These are phyloP conservation scores for Solanum acaule DNA, from an alignment of 257 asterid species.

Conservation along the genomic window DNA sequence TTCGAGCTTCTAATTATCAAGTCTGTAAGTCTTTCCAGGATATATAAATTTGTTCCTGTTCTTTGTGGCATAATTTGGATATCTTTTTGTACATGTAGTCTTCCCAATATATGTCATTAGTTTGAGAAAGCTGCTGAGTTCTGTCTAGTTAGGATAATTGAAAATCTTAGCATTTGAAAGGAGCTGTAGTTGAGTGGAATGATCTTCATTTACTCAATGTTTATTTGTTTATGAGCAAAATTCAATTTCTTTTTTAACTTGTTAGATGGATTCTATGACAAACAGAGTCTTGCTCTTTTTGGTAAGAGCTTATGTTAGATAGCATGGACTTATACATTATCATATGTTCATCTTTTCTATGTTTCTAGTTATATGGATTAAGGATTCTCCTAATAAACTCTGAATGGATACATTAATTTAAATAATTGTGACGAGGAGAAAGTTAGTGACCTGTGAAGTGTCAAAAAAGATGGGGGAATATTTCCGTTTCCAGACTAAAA, in stretches of 20 bases:
- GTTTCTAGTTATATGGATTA: background rate
- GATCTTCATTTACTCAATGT: background rate
- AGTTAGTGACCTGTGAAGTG: background rate
- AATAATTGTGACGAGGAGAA: background rate
- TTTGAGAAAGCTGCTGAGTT: background rate
- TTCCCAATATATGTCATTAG: background rate
- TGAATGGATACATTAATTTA: background rate
- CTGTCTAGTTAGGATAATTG: background rate
- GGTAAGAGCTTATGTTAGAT: background rate
- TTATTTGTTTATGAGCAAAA: background rate
- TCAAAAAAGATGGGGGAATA: background rate
- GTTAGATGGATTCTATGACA: background rate
- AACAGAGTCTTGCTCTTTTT: background rate
- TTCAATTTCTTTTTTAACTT: background rate
- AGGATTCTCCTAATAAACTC: background rate
- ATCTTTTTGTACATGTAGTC: background rate
- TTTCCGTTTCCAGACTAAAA: background rate
- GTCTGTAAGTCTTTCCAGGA: slow-evolving; percentile 72
- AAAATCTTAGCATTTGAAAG: background rate
- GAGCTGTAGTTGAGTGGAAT: background rate
- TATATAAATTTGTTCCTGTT: background rate
- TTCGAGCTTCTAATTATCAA: slow-evolving; percentile 97
- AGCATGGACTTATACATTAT: background rate
- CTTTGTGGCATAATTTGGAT: background rate
- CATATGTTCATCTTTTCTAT: background rate